Base-by-base conservation (phyloP, 139 green algal genomes). In the Picochlorum sp. region DNA sequence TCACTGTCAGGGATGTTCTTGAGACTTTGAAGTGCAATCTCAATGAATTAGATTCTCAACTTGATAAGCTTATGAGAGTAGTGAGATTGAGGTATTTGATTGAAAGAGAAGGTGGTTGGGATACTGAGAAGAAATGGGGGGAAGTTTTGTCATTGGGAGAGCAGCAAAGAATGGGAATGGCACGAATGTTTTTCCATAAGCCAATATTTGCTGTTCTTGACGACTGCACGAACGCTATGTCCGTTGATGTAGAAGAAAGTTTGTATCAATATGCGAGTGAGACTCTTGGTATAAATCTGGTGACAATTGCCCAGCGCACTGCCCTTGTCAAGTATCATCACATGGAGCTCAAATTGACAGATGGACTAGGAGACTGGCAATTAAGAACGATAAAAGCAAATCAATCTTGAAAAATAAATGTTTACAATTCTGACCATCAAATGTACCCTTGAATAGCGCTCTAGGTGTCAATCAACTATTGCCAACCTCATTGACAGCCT, bases 161-260 rank as follows among this genome's bases (percentile, higher is more conserved):
- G 71, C 85, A 91, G 73, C 85, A 91, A 74, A 80, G 85, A 26
- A 62, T 91, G 49, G 84, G 85, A 64, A 90, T 91, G 84, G 84
- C 84, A 3, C 67, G 84, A 23, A 70, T 91, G 15, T 91, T 91
- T 66, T 91, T 82, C 76, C 84, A 90, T 56, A 45, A 51, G 15
- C 84, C 84, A 10, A 64, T 61, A 15, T 90, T 82, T 50, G 81
- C 67, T 2, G 66, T 91, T 10, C 65, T 91, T 47, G 84, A 91
- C 46, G 84, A 91, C 65, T 89, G 84, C 75, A 91, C 84, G 28
- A 91, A 89, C 59, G 84, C 84, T 2, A 90, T 76, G 20, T 86
- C 49, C 37, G 78, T 87, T 52, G 84, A 90, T 41, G 71, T 89
- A 37, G 84, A 90, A 69, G 80, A 87, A 71, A 49, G 51, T 0